These are phyloP conservation scores for Mortierella polycephala DNA, from an alignment of 371 early-diverging fungal genomes.

Conservation along the genomic window DNA sequence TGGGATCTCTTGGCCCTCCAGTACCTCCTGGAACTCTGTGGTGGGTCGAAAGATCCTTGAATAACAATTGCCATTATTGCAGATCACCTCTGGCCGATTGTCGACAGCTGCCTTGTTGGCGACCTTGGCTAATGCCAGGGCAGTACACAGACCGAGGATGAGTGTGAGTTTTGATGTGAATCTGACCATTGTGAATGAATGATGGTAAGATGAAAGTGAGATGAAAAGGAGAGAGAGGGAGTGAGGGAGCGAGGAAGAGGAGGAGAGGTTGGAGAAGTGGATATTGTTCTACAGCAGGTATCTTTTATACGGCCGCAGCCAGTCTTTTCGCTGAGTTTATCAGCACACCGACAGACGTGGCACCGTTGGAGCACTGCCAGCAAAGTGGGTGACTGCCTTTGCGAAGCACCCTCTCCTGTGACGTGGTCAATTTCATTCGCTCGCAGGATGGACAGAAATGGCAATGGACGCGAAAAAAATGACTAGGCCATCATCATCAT, in stretches of 20 bases:
- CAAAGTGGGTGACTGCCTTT: too few relatives aligned
- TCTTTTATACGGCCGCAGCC: too few relatives aligned
- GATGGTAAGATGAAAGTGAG: background rate
- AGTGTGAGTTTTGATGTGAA: conserved; percentile 44
- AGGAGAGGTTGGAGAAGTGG: background rate
- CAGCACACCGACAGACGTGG: too few relatives aligned
- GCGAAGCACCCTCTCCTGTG: conserved; percentile 1
- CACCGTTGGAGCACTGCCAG: conserved; percentile 18
- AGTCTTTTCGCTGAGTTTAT: too few relatives aligned
- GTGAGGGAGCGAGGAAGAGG: background rate
- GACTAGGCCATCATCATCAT: conserved; percentile 11
- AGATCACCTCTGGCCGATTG: conserved; percentile 26
- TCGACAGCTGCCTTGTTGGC: conserved; percentile 30
- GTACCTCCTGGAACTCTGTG: conserved; percentile 60
- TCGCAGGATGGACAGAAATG: background rate
- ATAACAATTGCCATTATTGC: conserved; percentile 57
- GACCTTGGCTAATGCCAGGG: conserved; percentile 35
- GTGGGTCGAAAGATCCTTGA: conserved; percentile 64
- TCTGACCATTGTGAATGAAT: conserved; percentile 19
- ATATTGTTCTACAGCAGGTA: background rate
- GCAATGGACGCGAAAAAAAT: conserved; percentile 2
- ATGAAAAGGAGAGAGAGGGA: background rate
- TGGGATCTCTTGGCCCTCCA: conserved; percentile 67
- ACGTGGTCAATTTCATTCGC: conserved; percentile 1
- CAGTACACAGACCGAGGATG: conserved; percentile 48